Conservation (phyloP, 2,329 filamentous ascomycete species). For the Nannizzia gypsea region DNA sequence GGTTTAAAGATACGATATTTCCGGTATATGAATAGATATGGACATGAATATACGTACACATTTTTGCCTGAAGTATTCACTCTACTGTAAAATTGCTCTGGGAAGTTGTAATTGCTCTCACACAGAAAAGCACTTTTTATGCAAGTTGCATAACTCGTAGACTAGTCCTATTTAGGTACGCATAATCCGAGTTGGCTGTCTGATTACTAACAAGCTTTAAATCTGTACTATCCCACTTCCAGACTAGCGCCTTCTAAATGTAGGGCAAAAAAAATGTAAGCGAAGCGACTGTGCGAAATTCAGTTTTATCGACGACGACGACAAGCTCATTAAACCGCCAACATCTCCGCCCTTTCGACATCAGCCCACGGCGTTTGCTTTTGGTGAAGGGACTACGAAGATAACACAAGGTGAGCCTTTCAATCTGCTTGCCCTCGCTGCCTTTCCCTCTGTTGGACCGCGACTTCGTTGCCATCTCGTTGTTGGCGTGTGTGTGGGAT, state of each 20-base stretch:
- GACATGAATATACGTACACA: not conserved
- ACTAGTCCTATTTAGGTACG: not conserved
- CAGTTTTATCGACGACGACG: constrained; percentile 24
- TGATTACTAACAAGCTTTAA: not conserved
- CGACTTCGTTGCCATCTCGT: constrained; percentile 2
- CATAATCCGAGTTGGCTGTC: not conserved
- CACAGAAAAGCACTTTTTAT: not conserved
- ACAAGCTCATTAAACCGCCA: constrained; percentile 31
- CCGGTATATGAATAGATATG: not conserved
- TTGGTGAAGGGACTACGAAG: constrained; percentile 33
- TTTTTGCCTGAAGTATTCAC: not conserved
- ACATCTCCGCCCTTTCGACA: constrained; percentile 25
- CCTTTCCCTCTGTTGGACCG: not conserved
- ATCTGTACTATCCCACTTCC: constrained; percentile 14
- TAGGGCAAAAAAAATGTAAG: constrained; percentile 32
- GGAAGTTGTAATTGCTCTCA: not conserved
- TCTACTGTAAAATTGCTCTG: no score
- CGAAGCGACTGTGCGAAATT: constrained; percentile 37
- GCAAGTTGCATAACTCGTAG: not conserved
- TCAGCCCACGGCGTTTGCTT: constrained; percentile 28
- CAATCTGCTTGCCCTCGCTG: constrained; percentile 10
- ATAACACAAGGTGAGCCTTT: constrained; percentile 33
- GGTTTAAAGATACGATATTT: not conserved
- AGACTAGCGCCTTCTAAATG: constrained; percentile 24
- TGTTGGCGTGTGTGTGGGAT: not conserved